Conservation (phyloP, 345 rosid genomes). For the Aegle marmelos region DNA sequence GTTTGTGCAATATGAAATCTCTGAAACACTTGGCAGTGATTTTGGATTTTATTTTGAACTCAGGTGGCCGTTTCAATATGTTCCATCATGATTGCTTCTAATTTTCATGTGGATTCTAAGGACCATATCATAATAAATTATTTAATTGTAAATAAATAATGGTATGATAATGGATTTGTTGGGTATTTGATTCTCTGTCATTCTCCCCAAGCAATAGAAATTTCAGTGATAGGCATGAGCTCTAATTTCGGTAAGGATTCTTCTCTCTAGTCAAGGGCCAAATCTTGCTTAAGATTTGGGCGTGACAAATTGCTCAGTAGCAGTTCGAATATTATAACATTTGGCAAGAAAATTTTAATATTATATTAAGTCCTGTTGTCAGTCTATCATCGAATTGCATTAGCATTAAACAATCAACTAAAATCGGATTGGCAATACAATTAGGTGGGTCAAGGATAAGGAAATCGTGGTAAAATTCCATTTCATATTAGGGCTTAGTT, state of each 20-base stretch:
- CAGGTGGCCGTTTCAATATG: conserved; percentile 46
- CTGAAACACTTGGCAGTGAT: conserved; percentile 18
- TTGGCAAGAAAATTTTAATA: neutral
- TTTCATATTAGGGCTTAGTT: too few species aligned
- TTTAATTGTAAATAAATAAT: neutral
- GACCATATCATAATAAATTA: neutral
- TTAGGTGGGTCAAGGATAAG: neutral
- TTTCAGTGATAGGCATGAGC: conserved; percentile 27
- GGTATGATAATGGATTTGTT: neutral
- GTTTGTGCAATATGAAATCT: conserved; percentile 30
- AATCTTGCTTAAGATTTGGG: conserved; percentile 41
- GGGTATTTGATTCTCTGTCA: neutral
- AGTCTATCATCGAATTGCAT: neutral
- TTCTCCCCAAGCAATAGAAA: conserved; percentile 1
- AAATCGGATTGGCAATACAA: neutral
- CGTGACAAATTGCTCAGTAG: conserved; percentile 29
- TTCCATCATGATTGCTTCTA: conserved; percentile 54
- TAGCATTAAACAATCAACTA: neutral
- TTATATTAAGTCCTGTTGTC: neutral
- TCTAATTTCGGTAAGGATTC: conserved; percentile 27
- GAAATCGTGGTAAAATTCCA: neutral
- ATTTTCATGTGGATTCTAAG: conserved; percentile 40
- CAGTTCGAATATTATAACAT: conserved; percentile 8
- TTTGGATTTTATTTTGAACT: conserved; percentile 19
- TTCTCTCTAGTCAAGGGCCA: conserved; percentile 15